phyloP scores from a whole-genome alignment of 306 rosid species.

The Leucaena leucocephala region DNA sequence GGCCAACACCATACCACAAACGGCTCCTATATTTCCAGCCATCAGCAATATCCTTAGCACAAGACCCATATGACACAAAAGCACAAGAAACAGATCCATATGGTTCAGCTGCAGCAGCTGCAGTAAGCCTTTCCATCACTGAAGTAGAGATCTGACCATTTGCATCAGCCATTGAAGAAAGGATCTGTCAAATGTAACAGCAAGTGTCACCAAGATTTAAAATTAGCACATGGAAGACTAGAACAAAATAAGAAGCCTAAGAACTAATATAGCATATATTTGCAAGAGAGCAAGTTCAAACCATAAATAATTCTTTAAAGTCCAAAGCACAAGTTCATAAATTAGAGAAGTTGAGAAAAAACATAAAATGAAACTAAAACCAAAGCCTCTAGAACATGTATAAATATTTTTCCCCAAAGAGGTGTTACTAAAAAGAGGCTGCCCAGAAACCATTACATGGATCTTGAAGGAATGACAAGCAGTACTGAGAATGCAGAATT shows the following conservation, averaged over 20 bases:
- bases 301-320: conserved; percentile 6
- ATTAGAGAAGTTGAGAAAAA: neutral
- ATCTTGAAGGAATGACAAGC: conserved; percentile 27
- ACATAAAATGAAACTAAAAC: no score
- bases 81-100: conserved; percentile 88
- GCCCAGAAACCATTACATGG: conserved; percentile 27
- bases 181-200: conserved; percentile 61
- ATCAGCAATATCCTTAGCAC: conserved; percentile 75
- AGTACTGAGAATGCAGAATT: conserved; percentile 11
- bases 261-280: neutral
- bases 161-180: conserved; percentile 88
- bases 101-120: conserved; percentile 98
- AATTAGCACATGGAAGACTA: conserved; percentile 23
- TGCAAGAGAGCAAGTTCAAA: conserved; percentile 30
- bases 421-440: conserved; percentile 11
- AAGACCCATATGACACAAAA: conserved; percentile 94
- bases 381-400: neutral
- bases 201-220: conserved; percentile 27
- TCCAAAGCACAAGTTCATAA: conserved; percentile 19
- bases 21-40: conserved; percentile 98
- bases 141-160: conserved; percentile 82
- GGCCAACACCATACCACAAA: conserved; percentile 96
- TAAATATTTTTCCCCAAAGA: neutral
- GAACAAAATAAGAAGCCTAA: conserved; percentile 18
- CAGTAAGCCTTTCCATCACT: conserved; percentile 85